Percentiles rank a stretch among this genome's conserved stretches.
Evolutionary conservation across 2,329 filamentous ascomycete species (phyloP).

Genomic region (Kalmusia sp.): DNA sequence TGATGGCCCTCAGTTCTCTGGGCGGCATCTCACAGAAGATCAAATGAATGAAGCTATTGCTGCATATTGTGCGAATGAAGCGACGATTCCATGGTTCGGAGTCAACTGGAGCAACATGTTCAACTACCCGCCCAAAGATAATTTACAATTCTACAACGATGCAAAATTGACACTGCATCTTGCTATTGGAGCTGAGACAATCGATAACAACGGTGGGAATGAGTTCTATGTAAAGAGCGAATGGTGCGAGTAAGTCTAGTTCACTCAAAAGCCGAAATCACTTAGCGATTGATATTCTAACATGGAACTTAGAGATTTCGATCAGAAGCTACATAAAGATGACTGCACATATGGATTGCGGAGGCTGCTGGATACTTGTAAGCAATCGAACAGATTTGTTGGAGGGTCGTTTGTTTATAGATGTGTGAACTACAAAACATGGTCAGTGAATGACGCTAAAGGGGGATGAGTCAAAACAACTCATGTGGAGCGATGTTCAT

Average conservation of each 20-base stretch:
- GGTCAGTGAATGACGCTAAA: not conserved
- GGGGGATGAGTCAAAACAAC: too few species aligned
- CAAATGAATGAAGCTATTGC: constrained; percentile 6
- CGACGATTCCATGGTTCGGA: not conserved
- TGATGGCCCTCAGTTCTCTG: not conserved
- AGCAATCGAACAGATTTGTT: not conserved
- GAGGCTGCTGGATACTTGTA: not conserved
- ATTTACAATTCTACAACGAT: constrained; percentile 5
- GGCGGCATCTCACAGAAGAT: not conserved
- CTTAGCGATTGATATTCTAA: not conserved
- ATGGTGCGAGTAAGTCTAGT: not conserved
- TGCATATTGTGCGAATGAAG: constrained; percentile 7
- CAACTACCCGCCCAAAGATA: constrained; percentile 9
- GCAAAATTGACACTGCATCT: not conserved
- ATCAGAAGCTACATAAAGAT: not conserved
- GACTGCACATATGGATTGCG: not conserved
- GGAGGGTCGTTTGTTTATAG: not conserved
- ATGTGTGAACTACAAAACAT: not conserved
- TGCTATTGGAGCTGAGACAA: not conserved
- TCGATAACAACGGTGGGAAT: not conserved
- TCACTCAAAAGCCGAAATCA: too few species aligned
- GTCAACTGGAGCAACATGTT: not conserved
- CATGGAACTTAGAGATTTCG: not conserved
- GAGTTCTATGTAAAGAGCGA: not conserved
- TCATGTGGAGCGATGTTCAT: too few species aligned